phyloP scores from a whole-genome alignment of 768 basidiomycete genomes.

The Suillus brevipes region DNA sequence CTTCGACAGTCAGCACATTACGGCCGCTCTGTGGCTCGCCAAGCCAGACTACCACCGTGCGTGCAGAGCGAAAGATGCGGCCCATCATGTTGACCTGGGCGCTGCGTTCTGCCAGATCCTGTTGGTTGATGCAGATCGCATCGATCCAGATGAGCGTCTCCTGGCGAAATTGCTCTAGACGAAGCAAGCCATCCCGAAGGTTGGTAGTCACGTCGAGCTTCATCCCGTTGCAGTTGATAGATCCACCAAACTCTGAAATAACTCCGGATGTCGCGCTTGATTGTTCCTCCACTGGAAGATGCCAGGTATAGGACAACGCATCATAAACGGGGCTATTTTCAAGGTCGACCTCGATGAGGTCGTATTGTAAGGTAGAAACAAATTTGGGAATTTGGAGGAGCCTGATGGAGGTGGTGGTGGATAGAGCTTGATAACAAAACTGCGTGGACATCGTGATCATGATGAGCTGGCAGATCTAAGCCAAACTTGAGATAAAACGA shows the following conservation, averaged over 20 bases:
- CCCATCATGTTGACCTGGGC: conserved; percentile 11
- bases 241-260: not conserved
- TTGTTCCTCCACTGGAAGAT: not conserved
- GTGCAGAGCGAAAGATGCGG: conserved; percentile 5
- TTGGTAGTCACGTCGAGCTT: not conserved
- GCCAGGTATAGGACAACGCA: conserved; percentile 12
- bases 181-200: conserved; percentile 1
- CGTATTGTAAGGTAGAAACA: not conserved
- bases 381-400: not conserved
- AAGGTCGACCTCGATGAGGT: not conserved
- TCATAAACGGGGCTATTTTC: not conserved
- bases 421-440: not conserved
- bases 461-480: not conserved
- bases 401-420: not conserved
- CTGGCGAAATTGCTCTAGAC: conserved; percentile 1
- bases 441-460: not conserved
- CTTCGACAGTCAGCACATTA: not conserved
- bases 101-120: conserved; percentile 8
- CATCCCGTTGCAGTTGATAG: not conserved
- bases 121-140: conserved; percentile 13
- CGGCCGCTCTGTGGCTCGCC: not conserved
- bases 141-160: conserved; percentile 8
- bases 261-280: not conserved
- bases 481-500: not conserved
- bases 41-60: conserved; percentile 9